Evolutionary conservation across 1,139 yeast genomes (phyloP).

Genomic region (Komagataea norvegica): DNA sequence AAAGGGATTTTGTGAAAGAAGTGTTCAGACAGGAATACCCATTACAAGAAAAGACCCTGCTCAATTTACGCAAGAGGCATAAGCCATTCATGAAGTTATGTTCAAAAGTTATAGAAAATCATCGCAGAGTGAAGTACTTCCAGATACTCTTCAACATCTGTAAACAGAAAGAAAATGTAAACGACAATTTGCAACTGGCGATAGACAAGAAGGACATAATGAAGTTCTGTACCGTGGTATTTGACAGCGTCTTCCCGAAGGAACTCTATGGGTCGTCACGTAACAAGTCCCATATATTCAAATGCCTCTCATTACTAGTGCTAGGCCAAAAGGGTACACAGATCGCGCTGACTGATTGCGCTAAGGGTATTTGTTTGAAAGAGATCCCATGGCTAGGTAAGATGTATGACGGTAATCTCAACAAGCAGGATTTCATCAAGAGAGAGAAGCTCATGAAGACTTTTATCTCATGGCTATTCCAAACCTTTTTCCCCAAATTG

Average conservation of each 20-base stretch:
- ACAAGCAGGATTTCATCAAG: conserved; percentile 35
- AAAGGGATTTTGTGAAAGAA: conserved; percentile 2
- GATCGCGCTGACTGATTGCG: conserved; percentile 28
- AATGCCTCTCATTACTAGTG: conserved; percentile 38
- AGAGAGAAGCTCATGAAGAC: conserved; percentile 34
- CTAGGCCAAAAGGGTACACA: conserved; percentile 34
- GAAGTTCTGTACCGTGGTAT: conserved; percentile 36
- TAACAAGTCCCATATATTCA: conserved; percentile 43
- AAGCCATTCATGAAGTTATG: conserved; percentile 11
- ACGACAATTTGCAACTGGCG: conserved; percentile 18
- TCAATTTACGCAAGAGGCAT: no score
- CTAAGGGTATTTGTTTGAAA: conserved; percentile 34
- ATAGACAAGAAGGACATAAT: conserved; percentile 33
- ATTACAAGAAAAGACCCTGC: no score
- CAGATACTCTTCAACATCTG: conserved; percentile 14
- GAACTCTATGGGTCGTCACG: conserved; percentile 49
- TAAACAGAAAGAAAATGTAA: background rate
- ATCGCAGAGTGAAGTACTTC: conserved; percentile 12
- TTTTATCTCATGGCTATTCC: conserved; percentile 59
- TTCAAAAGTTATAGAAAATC: conserved; percentile 10
- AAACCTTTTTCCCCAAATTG: conserved; percentile 42
- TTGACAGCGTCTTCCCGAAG: conserved; percentile 48
- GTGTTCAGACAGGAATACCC: conserved; percentile 13
- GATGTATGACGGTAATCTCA: conserved; percentile 25
- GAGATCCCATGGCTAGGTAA: conserved; percentile 47